Evolutionary conservation across 2,329 filamentous ascomycete genomes (phyloP), one percentile per base, ranked within the genome.

Genomic region (Fusarium odoratissimum): DNA sequence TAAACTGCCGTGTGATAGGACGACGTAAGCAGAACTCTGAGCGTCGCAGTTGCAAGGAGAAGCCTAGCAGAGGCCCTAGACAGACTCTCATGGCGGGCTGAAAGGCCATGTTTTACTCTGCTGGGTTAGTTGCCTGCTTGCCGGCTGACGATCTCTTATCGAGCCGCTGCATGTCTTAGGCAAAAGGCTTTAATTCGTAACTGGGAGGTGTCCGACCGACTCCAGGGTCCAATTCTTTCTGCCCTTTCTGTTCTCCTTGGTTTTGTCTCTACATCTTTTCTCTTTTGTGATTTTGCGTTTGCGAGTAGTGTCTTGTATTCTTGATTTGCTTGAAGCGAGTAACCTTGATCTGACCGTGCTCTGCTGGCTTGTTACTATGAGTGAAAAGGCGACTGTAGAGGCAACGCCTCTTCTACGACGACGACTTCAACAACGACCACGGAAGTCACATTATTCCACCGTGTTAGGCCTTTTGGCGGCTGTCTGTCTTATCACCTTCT

Each of bases 401-500:
- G 63, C 64, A 25, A 57, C 33, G 52, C 68, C 74, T 63, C 67
- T 74, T 31, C 25, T 76, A 25, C 41, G 54, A 60, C 48, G 58
- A 41, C 60, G 40, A 8, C 44, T 56, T 25, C 62, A 42, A 28
- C 62, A 58, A 40, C 64, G 59, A 41, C 65, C 54, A 35, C 64
- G 40, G 23, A 71, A 44, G 38, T 52, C 65, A 10, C 66, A 45
- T 8, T 28, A 48, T 23, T 54, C 66, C 9, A 60, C 65, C 8
- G 25, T 70, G 6, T 35, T 78, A 21, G 75, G 69, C 11, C 55
- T 78, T 13, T 37, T 79, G 46, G 74, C 65, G 2, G 64, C 71
- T 23, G 41, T 72, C 30, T 73, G 64, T 28, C 46, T 76, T 7
- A 40, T 76, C 8, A 48, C 64, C 21, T 77, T 77, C 48, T 77